Evolutionary conservation across 2,329 filamentous ascomycete species (phyloP).

Genomic region (Calonectria fujianensis): DNA sequence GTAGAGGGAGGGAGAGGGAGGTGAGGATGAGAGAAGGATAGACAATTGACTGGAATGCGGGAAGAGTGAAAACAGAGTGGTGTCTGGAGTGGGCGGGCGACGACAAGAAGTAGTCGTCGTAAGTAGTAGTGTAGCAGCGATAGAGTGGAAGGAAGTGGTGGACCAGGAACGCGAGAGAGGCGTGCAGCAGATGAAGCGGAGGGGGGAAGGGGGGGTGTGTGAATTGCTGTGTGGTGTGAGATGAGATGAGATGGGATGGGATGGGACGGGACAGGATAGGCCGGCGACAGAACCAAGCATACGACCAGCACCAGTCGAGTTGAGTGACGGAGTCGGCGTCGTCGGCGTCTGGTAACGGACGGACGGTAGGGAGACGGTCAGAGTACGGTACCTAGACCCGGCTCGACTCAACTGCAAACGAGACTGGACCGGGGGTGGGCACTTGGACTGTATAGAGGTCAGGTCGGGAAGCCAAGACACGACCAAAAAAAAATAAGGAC

Average conservation of each 20-base stretch:
- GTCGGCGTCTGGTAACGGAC: constrained; percentile 28
- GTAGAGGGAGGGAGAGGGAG: neutral
- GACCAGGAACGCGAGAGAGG: constrained; percentile 29
- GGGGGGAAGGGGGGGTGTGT: constrained; percentile 33
- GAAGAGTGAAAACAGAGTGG: constrained; percentile 36
- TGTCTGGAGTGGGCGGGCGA: constrained; percentile 79
- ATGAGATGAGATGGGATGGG: constrained; percentile 37
- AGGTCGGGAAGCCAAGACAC: constrained; percentile 23
- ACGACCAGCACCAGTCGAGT: constrained; percentile 28
- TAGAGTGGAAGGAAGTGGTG: constrained; percentile 86
- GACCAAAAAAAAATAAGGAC: constrained; percentile 28
- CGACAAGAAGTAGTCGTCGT: constrained; percentile 82
- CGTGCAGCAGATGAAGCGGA: constrained; percentile 26
- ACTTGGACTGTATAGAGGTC: constrained; percentile 29
- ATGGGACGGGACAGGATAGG: constrained; percentile 39
- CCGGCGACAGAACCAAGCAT: constrained; percentile 31
- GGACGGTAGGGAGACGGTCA: constrained; percentile 24
- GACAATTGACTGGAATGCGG: constrained; percentile 40
- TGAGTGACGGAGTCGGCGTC: constrained; percentile 29
- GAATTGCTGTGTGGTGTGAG: constrained; percentile 33
- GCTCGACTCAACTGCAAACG: constrained; percentile 29
- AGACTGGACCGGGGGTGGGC: constrained; percentile 25
- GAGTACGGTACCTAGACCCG: constrained; percentile 26
- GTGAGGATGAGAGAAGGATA: constrained; percentile 23
- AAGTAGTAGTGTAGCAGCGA: constrained; percentile 77